Evolutionary conservation across 768 basidiomycete species (phyloP), one percentile per base, ranked within the genome.

Genomic region (Lentinula raphanica): DNA sequence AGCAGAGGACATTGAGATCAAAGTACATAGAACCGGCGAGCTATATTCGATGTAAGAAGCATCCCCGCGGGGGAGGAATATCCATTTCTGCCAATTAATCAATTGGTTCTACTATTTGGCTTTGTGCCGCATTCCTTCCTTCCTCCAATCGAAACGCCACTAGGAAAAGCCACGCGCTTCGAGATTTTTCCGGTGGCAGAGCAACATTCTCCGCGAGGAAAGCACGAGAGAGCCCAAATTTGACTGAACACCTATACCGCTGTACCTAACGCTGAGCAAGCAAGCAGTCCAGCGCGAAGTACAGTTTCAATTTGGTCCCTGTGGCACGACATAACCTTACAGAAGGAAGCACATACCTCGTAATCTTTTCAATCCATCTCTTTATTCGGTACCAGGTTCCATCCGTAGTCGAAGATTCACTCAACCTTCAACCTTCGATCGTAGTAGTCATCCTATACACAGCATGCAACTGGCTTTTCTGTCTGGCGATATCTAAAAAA

Each of bases 101-200:
- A 44, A 4, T 44, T 44, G 23, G 19, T 44, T 44, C 23, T 21
- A 6, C 19, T 6, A 44, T 44, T 44, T 21, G 9, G 19, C 9
- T 21, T 44, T 44, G 19, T 21, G 42, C 42, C 42, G 42, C 42
- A 21, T 44, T 21, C 42, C 21, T 44, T 8, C 19, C 9, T 25
- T 44, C 23, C 29, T 48, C 46, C 46, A 28, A 48, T 48, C 46
- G 46, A 48, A 48, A 48, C 46, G 46, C 46, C 46, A 48, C 46
- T 15, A 15, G 4, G 23, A 31, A n/a, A n/a, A n/a, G 46, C 46
- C 46, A 48, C 46, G 46, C 46, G 46, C 46, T 46, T 46, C 39
- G 39, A 40, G 39, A 40, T 40, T 40, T 44, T 44, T 44, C 42
- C 42, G 42, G 42, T 44, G 42, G 46, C 46, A 31, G 17, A n/a